Evolutionary conservation across 495 filamentous ascomycete genomes (phyloP), one percentile per base, ranked within the genome.

Genomic region (Daldinia caldariorum): DNA sequence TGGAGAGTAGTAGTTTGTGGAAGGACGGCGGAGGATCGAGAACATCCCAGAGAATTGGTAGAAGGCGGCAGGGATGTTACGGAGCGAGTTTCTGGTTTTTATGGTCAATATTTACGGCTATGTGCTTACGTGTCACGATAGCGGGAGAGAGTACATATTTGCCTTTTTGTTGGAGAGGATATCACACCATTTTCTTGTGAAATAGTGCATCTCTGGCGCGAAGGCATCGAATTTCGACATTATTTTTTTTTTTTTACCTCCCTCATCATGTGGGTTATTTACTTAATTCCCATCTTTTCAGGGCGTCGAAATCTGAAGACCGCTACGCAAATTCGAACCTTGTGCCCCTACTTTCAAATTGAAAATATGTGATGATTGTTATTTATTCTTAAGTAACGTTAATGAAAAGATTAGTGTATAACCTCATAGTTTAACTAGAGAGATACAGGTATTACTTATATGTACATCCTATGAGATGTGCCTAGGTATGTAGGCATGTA

Each of bases 111-210:
- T 70, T 69, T 63, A 70, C 55, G 66, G 67, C 71, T 66, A 73
- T 73, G 71, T 69, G 71, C 62, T 73, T 70, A 73, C 63, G 71
- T 67, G 50, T 66, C 71, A 73, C 71, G 71, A 70, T 73, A 73
- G 62, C 66, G 71, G 65, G 67, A 70, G 71, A 70, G 71, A 56
- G 37, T 53, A 69, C 63, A 67, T 66, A 67, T 39, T 62, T 58
- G 34, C 65, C 37, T 64, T 61, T 49, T 22, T 35, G 51, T 63
- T 59, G 67, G 71, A 70, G 70, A 72, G 70, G 61, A 65, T 65
- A 53, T 43, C 63, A 64, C 63, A 64, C 63, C 69, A 72, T 64
- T 62, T 72, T 65, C 26, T 58, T 72, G 70, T 69, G 64, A 68
- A 72, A 69, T 66, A 69, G 64, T 72, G 70, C 65, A 69, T 72